Evolutionary conservation across 768 basidiomycete genomes (phyloP).

Genomic region (Pleurotus pulmonarius): DNA sequence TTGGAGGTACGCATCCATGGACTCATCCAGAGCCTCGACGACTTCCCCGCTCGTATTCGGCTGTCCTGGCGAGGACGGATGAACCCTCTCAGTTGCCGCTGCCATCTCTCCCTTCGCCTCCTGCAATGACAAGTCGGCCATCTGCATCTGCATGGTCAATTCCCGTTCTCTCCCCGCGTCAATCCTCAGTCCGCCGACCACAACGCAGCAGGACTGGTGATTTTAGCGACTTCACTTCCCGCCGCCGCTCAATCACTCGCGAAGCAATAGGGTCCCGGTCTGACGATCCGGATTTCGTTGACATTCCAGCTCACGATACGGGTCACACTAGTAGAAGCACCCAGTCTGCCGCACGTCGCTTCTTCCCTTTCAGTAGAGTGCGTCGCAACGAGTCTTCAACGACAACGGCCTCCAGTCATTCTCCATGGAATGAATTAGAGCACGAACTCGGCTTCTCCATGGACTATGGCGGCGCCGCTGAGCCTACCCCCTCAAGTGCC

Average conservation of each 20-base stretch:
- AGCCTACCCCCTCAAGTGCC: slow-evolving; percentile 15
- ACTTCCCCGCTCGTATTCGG: slow-evolving; percentile 1
- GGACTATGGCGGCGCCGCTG: slow-evolving; percentile 11
- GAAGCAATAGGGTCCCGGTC: slow-evolving; percentile 25
- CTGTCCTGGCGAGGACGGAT: slow-evolving; percentile 25
- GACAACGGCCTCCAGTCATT: slow-evolving; percentile 18
- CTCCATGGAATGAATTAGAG: slow-evolving; percentile 15
- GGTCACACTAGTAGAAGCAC: slow-evolving; percentile 1
- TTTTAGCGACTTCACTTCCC: slow-evolving; percentile 69
- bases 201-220: slow-evolving; percentile 53
- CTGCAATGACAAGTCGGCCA: slow-evolving; percentile 19
- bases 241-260: slow-evolving; percentile 52
- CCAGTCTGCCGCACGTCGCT: slow-evolving; percentile 36
- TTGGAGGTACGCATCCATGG: slow-evolving; percentile 23
- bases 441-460: slow-evolving; percentile 12
- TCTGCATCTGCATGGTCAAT: slow-evolving; percentile 29
- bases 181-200: slow-evolving; percentile 59
- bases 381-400: slow-evolving; percentile 35
- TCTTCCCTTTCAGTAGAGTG: slow-evolving; percentile 49
- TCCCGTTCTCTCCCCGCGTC: slow-evolving; percentile 34
- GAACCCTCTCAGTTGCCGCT: slow-evolving; percentile 18
- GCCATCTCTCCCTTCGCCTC: slow-evolving; percentile 19
- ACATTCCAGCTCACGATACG: slow-evolving; percentile 2
- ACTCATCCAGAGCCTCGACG: slow-evolving; percentile 7
- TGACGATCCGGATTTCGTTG: slow-evolving; percentile 21